These are phyloP conservation scores for Tricholoma furcatifolium DNA, from an alignment of 768 basidiomycete genomes.

Conservation along the genomic window DNA sequence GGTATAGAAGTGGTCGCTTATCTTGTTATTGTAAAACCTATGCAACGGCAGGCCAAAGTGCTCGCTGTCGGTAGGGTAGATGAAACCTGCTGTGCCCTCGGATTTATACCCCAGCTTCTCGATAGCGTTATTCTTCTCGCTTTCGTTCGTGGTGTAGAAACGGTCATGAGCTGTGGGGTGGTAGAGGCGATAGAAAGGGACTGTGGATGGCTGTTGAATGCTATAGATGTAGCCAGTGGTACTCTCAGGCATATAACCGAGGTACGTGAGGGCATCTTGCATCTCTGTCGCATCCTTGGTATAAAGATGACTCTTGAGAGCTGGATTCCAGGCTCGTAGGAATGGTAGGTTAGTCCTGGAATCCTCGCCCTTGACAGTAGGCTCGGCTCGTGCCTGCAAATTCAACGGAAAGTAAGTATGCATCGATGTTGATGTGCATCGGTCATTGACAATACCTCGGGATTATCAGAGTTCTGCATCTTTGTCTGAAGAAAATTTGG, in stretches of 20 bases:
- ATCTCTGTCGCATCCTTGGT: constrained; percentile 11
- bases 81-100: constrained; percentile 20
- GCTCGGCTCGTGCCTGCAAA: background rate
- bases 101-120: constrained; percentile 8
- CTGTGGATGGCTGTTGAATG: constrained; percentile 2
- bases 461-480: background rate
- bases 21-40: constrained; percentile 16
- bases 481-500: background rate
- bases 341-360: constrained; percentile 8
- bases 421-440: background rate
- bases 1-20: constrained; percentile 25
- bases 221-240: constrained; percentile 16
- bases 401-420: background rate
- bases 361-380: constrained; percentile 8
- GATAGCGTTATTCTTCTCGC: constrained; percentile 15
- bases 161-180: constrained; percentile 12
- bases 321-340: constrained; percentile 1
- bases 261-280: constrained; percentile 8
- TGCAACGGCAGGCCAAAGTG: constrained; percentile 18
- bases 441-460: background rate
- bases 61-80: constrained; percentile 6
- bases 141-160: constrained; percentile 19
- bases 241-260: constrained; percentile 16
- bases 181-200: constrained; percentile 22
- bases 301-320: constrained; percentile 11